phyloP scores from a whole-genome alignment of 2,329 filamentous ascomycete species.

The Beauveria scarabaeidicola region DNA sequence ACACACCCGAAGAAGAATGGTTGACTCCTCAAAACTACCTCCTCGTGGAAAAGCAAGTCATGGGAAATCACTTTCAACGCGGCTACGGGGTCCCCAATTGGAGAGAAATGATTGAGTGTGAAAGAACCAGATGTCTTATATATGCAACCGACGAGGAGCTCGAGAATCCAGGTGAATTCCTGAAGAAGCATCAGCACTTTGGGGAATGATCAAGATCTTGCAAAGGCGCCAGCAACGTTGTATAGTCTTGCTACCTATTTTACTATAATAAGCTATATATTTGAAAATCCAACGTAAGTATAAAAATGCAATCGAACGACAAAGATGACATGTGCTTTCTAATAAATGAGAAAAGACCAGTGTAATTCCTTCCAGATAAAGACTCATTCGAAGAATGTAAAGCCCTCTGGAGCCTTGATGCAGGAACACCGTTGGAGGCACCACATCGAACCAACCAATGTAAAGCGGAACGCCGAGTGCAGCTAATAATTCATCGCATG shows the following conservation, averaged over 20 bases:
- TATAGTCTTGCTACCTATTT: too few relatives aligned
- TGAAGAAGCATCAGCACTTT: too few relatives aligned
- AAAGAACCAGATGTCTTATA: too few relatives aligned
- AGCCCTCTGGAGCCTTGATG: not conserved
- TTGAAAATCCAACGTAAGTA: not conserved
- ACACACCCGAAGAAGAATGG: too few relatives aligned
- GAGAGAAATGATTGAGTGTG: too few relatives aligned
- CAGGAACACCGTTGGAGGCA: not conserved
- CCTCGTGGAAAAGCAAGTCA: too few relatives aligned
- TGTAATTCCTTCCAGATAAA: not conserved
- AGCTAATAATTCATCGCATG: not conserved
- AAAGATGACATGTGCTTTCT: not conserved
- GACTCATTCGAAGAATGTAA: not conserved
- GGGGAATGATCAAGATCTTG: not conserved
- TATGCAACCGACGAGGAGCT: too few relatives aligned
- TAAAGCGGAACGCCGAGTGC: not conserved
- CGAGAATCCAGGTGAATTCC: too few relatives aligned
- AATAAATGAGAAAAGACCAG: not conserved
- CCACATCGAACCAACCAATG: not conserved
- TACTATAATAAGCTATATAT: not conserved
- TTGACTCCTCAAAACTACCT: too few relatives aligned
- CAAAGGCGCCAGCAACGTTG: not conserved
- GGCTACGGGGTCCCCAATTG: too few relatives aligned
- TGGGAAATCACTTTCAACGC: too few relatives aligned
- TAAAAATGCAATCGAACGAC: not conserved